phyloP scores from a whole-genome alignment of 495 filamentous ascomycete species.

The Jackrogersella minutella region DNA sequence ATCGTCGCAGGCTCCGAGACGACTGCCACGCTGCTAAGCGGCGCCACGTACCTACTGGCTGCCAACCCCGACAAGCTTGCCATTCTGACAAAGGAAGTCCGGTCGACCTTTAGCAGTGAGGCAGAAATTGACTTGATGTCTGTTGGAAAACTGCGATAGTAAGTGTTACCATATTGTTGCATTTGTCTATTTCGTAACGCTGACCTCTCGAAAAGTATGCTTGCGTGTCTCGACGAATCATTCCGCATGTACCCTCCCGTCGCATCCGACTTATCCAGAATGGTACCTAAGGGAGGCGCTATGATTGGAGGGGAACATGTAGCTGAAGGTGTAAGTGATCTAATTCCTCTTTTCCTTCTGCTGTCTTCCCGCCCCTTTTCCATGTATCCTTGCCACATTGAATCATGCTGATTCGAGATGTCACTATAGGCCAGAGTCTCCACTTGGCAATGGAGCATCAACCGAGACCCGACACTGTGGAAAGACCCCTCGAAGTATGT shows the following conservation, averaged over 20 bases:
- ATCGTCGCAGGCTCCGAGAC: conserved; percentile 69
- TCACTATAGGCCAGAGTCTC: conserved; percentile 54
- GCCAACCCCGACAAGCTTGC: conserved; percentile 53
- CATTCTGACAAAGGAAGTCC: conserved; percentile 61
- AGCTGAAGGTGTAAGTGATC: conserved; percentile 47
- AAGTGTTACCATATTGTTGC: neutral
- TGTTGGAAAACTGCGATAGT: conserved; percentile 58
- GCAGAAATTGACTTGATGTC: conserved; percentile 61
- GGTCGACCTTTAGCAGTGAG: conserved; percentile 55
- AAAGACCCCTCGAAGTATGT: conserved; percentile 53
- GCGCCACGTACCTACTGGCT: conserved; percentile 60
- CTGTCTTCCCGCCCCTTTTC: neutral
- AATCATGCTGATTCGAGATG: conserved; percentile 29
- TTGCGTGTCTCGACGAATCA: conserved; percentile 64
- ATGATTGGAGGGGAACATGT: conserved; percentile 54
- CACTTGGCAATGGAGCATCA: conserved; percentile 55
- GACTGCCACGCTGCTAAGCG: conserved; percentile 64
- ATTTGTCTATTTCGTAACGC: neutral
- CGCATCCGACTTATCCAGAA: conserved; percentile 52
- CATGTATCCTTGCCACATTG: neutral
- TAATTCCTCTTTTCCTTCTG: neutral
- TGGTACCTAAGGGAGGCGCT: conserved; percentile 53
- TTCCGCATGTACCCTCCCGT: conserved; percentile 68
- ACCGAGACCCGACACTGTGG: conserved; percentile 50
- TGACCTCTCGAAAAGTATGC: conserved; percentile 37